These are phyloP conservation scores for Stachybotrys chartarum DNA, from an alignment of 2,329 filamentous ascomycete genomes.

Conservation along the genomic window DNA sequence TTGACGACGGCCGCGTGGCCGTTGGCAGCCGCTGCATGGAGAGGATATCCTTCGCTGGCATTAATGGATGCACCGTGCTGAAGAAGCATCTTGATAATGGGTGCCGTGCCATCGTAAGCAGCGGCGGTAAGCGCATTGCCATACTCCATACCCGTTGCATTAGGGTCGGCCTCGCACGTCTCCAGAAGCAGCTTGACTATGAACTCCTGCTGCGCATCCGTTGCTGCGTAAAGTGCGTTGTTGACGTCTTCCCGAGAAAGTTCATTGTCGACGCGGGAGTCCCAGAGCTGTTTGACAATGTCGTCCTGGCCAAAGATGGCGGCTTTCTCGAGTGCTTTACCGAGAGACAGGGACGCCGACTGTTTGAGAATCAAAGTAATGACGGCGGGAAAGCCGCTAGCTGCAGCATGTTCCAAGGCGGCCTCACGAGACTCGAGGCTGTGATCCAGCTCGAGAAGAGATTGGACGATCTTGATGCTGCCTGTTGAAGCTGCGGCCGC, in stretches of 20 bases:
- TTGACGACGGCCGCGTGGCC: neutral
- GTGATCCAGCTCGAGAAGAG: constrained; percentile 2
- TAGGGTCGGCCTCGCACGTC: neutral
- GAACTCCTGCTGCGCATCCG: neutral
- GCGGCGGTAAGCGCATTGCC: neutral
- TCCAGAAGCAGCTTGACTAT: neutral
- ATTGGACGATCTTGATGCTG: constrained; percentile 4
- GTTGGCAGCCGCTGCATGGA: neutral
- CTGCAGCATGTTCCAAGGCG: constrained; percentile 5
- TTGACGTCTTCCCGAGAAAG: neutral
- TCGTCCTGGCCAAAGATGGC: neutral
- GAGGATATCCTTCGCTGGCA: neutral
- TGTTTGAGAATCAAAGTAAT: constrained; percentile 1
- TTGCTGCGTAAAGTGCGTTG: neutral
- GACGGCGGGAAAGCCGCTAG: constrained; percentile 1
- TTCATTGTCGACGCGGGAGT: neutral
- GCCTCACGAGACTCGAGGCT: constrained; percentile 2
- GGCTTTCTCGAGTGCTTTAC: constrained; percentile 2
- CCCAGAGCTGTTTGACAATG: neutral
- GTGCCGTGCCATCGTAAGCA: neutral
- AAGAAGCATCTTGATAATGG: neutral
- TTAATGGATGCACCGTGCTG: neutral
- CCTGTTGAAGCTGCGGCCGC: constrained; percentile 6
- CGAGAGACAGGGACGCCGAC: constrained; percentile 1
- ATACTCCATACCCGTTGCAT: neutral